phyloP scores from a whole-genome alignment of 1,284 basidiomycete species.

The Naganishia liquefaciens region DNA sequence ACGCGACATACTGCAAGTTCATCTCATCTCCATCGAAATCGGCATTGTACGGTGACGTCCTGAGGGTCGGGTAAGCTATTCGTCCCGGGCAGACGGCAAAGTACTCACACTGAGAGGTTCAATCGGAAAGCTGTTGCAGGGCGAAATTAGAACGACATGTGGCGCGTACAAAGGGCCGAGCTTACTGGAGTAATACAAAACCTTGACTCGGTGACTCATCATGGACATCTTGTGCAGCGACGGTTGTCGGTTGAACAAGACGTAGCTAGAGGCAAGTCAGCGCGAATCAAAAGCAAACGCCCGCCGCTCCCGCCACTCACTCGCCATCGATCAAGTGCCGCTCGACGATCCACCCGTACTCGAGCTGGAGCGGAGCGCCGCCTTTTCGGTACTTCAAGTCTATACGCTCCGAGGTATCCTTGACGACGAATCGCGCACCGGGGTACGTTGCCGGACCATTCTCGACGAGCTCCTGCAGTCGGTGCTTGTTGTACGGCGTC shows the following conservation, averaged over 20 bases:
- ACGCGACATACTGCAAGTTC: slow-evolving; percentile 89
- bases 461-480: slow-evolving; percentile 92
- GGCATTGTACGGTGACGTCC: slow-evolving; percentile 67
- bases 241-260: slow-evolving; percentile 97
- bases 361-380: slow-evolving; percentile 87
- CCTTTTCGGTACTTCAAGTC: slow-evolving; percentile 96
- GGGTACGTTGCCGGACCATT: slow-evolving; percentile 96
- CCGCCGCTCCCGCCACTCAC: slow-evolving; percentile 59
- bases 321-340: slow-evolving; percentile 97
- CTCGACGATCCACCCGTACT: slow-evolving; percentile 99
- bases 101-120: slow-evolving; percentile 88
- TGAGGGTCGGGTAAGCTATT: slow-evolving; percentile 27
- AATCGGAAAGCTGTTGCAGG: slow-evolving; percentile 76
- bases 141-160: slow-evolving; percentile 44
- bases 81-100: not conserved
- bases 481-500: slow-evolving; percentile 94
- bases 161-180: slow-evolving; percentile 37
- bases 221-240: slow-evolving; percentile 99
- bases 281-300: slow-evolving; percentile 3
- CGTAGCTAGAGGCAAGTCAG: slow-evolving; percentile 63
- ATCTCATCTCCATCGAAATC: slow-evolving; percentile 99
- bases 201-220: slow-evolving; percentile 98
- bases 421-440: slow-evolving; percentile 94
- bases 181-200: slow-evolving; percentile 98
- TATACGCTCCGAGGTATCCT: slow-evolving; percentile 97